Evolutionary conservation across 2,329 filamentous ascomycete species (phyloP), one percentile per base, ranked within the genome.

Genomic region (Colletotrichum tropicale): DNA sequence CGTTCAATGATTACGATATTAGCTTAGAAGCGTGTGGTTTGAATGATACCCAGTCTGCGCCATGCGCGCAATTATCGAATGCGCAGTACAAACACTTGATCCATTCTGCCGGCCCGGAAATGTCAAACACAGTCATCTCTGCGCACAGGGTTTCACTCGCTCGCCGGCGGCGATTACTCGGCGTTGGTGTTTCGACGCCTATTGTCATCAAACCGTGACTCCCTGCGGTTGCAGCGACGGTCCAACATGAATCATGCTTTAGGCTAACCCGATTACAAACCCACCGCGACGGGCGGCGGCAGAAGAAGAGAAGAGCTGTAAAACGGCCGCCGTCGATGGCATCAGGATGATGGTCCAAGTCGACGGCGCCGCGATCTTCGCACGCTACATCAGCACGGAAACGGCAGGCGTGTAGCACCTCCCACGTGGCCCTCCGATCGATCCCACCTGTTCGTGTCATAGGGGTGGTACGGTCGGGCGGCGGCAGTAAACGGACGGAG

Each of bases 91-190:
- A 68, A 30, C 26, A 34, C 9, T 52, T 21, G 15, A 38, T 28
- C 21, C 32, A 43, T 34, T 55, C 30, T 34, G 24, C 15, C 28
- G 66, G 21, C 52, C 66, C 32, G 32, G 52, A 43, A 68, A 21
- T 43, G 18, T 32, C 66, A 68, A 68, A 60, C 66, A 30, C 48
- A 5, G 15, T 13, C 28, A 30, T 34, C 32, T 64, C 34, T 48
- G 6, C 2, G 68, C 84, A 84, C 0, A 32, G 67, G 62, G 84
- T 83, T 1, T 18, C 38, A 48, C 55, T 66, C 16, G 61, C 62
- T 18, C 43, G 28, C 66, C 76, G 26, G 52, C 79, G 80, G 15
- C 48, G 65, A 69, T 81, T 56, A 56, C 36, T 70, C 55, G 36
- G 24, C 15, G n/a, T 28, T 30, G 16, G 66, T 9, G 36, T 43